These are phyloP conservation scores for Chenopodium berlandieri DNA, from an alignment of 148 eudicot species.

Conservation along the genomic window DNA sequence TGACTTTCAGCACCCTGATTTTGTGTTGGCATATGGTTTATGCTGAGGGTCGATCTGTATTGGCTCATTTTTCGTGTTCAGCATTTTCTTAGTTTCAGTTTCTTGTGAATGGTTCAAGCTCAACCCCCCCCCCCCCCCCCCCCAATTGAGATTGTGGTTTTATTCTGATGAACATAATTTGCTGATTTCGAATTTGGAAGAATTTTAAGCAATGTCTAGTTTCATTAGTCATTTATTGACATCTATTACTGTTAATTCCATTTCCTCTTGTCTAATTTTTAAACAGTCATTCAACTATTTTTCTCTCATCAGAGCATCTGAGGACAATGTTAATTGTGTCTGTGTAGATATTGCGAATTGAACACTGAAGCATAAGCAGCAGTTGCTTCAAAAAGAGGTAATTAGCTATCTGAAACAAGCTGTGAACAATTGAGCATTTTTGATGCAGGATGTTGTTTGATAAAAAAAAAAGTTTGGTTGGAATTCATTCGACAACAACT, in stretches of 20 bases:
- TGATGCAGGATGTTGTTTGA: neutral
- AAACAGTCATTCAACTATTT: neutral
- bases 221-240: neutral
- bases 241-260: neutral
- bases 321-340: neutral
- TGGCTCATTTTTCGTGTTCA: constrained; percentile 17
- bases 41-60: constrained; percentile 14
- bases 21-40: constrained; percentile 2
- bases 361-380: neutral
- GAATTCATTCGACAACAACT: neutral
- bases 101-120: constrained; percentile 9
- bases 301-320: neutral
- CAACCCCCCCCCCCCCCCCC: neutral
- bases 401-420: neutral
- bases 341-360: neutral
- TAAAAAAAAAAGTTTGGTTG: neutral
- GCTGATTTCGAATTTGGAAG: constrained; percentile 16
- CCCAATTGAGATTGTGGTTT: constrained; percentile 2
- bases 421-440: too few relatives aligned
- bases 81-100: constrained; percentile 2
- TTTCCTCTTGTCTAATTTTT: too few relatives aligned
- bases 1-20: constrained; percentile 3
- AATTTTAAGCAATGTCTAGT: constrained; percentile 8
- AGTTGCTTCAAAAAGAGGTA: neutral
- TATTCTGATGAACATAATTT: constrained; percentile 12